Base-by-base conservation (phyloP, 2,329 filamentous ascomycete genomes). In the Monosporascus sp. region DNA sequence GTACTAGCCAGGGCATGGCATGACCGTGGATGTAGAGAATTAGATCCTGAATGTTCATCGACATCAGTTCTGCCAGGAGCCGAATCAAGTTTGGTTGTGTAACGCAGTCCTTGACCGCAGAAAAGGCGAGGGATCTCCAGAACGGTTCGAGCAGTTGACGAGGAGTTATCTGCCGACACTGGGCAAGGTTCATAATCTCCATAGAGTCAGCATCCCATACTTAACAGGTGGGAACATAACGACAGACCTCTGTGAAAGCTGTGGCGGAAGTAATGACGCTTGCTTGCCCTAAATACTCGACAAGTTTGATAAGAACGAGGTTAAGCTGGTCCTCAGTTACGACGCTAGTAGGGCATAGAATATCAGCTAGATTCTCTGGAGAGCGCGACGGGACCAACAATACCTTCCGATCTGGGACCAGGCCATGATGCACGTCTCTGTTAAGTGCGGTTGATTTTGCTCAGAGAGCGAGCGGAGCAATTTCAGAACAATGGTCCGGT, bases 201-300 rank as follows among this genome's bases (percentile, higher is more conserved):
- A 14, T 17, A 20, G 7, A 36, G 22, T 56, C 38, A 52, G 50
- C 52, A 22, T 52, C 49, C 11, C 1, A 31, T 26, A 7, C 7
- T 48, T 14, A 24, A 24, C 31, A 46, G n/a, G 3, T 36, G 6
- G 17, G 27, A 40, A 11, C 31, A 34, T 11, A 14, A 14, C 5
- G 31, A 55, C 72, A 59, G 71, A 89, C 84, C 72, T 96, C 92
- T 59, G 88, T 88, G 67, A 91, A 94, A 3, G 93, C 90, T 58
- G 91, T 82, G 5, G 87, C 88, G 51, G 87, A 90, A 8, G 96
- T 77, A 34, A 96, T 81, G 40, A 83, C 82, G 67, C 95, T 96
- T 43, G 82, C 77, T 71, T 94, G 88, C 7, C 93, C 93, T 8
- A 97, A 77, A 66, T 94, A 96, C 54, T 96, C 89, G 8, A 97